phyloP scores from a whole-genome alignment of 768 basidiomycete species.

The Fistulinella prunicolor region DNA sequence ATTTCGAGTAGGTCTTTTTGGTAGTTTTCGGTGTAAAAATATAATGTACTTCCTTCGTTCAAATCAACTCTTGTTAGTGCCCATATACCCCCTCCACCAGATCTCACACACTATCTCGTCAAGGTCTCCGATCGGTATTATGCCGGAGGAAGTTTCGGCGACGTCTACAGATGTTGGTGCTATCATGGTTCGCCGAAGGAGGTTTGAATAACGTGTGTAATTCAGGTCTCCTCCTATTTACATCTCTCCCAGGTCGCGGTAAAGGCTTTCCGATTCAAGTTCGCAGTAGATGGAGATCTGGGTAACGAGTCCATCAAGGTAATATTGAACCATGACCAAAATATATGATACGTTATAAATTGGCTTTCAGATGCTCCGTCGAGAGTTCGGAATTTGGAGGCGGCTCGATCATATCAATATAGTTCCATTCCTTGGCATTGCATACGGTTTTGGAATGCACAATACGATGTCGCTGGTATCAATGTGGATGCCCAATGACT shows the following conservation, averaged over 20 bases:
- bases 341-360: background rate
- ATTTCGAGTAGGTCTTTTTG: background rate
- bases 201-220: background rate
- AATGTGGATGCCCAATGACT: constrained; percentile 30
- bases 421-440: constrained; percentile 28
- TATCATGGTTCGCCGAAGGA: constrained; percentile 2
- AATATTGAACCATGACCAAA: rapidly evolving
- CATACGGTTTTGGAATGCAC: constrained; percentile 24
- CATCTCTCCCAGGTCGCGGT: constrained; percentile 22
- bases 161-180: constrained; percentile 13
- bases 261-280: constrained; percentile 15
- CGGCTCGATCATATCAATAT: constrained; percentile 24
- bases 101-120: constrained; percentile 10
- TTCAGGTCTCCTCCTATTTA: background rate
- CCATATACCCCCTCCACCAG: background rate
- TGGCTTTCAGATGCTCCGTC: constrained; percentile 16
- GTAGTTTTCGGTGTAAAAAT: background rate
- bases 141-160: constrained; percentile 13
- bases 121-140: background rate
- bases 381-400: constrained; percentile 32
- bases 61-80: background rate
- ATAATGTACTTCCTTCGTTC: background rate
- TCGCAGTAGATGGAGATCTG: background rate
- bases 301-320: background rate
- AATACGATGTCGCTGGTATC: constrained; percentile 28